Evolutionary conservation across 2,329 filamentous ascomycete genomes (phyloP), one percentile per base, ranked within the genome.

Genomic region (Pyrenochaeta sp.): DNA sequence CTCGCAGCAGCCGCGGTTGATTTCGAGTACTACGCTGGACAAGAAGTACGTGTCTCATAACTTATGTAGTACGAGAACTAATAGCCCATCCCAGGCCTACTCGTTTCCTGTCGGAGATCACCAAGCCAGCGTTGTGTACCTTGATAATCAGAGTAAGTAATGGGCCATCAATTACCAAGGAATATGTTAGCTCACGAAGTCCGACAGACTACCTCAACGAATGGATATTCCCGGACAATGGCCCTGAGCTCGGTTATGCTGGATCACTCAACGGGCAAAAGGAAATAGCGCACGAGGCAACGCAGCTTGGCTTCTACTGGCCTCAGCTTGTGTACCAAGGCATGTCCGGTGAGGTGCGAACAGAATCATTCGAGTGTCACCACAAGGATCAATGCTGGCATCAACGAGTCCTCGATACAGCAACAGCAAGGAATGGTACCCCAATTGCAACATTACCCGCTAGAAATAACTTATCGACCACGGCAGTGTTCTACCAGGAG

Each of bases 211-310:
- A 60, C 40, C 40, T 67, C 12, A 58, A 50, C 15, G 64, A 65
- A 52, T 67, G 58, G 61, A 59, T 57, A 7, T 65, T 67, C 32
- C 42, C 55, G n/a, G 64, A 65, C 39, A 56, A n/a, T 43, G 58
- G 57, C 2, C 36, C 62, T 44, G 58, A 53, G 12, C 15, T 55
- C 32, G 64, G 64, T 2, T 54, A 52, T 25, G 51, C 62, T 22
- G 64, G 64, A 6, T 49, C 64, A 6, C 51, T 67, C 22, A 61
- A 22, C 32, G 7, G 58, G 10, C 59, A 67, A 48, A 63, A 59
- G 39, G 62, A 67, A 25, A 61, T 59, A 8, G 59, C 64, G 10
- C 53, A 56, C 27, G 45, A 52, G 25, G 50, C 52, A 5, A 56
- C 59, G 13, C 51, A 61, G 10, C 37, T 67, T 43, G 59, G 56